Evolutionary conservation across 2,329 filamentous ascomycete genomes (phyloP).

Genomic region (Pseudogymnoascus sp.): DNA sequence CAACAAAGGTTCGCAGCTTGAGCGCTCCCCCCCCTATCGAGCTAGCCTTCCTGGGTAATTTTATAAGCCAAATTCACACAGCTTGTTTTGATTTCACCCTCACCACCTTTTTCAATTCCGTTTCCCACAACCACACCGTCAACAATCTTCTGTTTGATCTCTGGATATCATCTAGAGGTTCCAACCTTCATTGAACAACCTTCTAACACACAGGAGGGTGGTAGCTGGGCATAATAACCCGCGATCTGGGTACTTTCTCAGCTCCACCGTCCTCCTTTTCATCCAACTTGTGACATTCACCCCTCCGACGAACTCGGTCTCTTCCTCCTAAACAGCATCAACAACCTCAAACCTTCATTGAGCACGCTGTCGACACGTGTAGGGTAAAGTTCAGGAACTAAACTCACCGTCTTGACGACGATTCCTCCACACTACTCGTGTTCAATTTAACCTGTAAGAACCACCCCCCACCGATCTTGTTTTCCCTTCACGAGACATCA

Average conservation of each 20-base stretch:
- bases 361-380: background rate
- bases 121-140: background rate
- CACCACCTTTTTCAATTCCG: background rate
- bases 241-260: background rate
- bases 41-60: background rate
- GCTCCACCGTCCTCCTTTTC: background rate
- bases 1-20: background rate
- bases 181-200: background rate
- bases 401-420: background rate
- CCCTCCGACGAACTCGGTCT: background rate
- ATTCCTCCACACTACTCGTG: background rate
- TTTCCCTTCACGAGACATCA: background rate
- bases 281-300: background rate
- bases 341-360: background rate
- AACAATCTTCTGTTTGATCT: background rate
- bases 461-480: background rate
- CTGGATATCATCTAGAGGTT: background rate
- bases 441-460: background rate
- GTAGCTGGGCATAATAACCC: background rate
- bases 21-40: background rate
- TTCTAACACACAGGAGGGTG: background rate
- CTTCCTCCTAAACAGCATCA: background rate
- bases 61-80: background rate
- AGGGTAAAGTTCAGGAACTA: background rate
- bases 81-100: constrained; percentile 2